Conservation (phyloP, 73 alveolate species). For the Tetrahymena thermophila region DNA sequence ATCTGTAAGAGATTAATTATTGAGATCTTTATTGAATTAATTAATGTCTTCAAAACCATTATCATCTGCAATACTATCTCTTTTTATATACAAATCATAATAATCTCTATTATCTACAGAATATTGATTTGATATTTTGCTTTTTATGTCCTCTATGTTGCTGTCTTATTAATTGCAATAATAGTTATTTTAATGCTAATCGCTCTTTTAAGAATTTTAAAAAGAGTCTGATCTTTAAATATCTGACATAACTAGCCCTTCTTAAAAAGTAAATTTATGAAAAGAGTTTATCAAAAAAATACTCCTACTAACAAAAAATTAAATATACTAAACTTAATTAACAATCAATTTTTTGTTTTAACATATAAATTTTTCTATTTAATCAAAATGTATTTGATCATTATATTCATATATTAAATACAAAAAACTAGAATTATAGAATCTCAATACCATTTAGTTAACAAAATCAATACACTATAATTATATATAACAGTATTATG, state of each 20-base stretch:
- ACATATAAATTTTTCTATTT: background rate
- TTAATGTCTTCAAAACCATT: background rate
- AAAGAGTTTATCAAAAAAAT: background rate
- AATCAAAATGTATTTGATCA: no score
- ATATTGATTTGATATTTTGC: background rate
- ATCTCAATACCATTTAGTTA: no score
- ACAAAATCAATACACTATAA: no score
- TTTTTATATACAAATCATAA: background rate
- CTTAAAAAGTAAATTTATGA: no score
- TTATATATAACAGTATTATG: no score
- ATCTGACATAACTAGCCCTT: background rate
- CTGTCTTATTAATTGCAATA: background rate
- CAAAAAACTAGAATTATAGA: no score
- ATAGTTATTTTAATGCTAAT: background rate
- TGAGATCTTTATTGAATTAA: no score
- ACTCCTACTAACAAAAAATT: background rate
- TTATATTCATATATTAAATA: no score
- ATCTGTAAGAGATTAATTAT: no score
- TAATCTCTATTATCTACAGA: background rate
- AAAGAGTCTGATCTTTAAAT: background rate
- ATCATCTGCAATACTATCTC: background rate
- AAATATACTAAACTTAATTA: no score
- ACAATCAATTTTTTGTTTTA: no score
- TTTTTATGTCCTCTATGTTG: background rate
- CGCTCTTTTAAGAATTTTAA: background rate